Evolutionary conservation across 2,329 filamentous ascomycete genomes (phyloP).

Genomic region (Fusarium transvaalense): DNA sequence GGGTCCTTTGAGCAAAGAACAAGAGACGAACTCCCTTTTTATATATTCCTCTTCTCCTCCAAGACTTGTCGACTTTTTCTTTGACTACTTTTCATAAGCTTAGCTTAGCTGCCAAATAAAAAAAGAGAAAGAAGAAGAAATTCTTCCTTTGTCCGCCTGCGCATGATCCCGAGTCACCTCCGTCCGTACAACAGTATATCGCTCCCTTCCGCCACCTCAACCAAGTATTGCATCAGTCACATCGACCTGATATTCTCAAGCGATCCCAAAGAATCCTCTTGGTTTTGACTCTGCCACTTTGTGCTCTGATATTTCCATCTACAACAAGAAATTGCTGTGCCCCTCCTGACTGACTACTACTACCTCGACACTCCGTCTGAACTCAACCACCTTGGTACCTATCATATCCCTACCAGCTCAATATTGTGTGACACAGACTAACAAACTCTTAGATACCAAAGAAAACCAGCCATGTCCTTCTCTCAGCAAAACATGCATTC

Average conservation of each 20-base stretch:
- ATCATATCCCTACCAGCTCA: background rate
- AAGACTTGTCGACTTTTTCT: conserved; percentile 17
- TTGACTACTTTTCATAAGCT: conserved; percentile 38
- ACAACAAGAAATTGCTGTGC: conserved; percentile 2
- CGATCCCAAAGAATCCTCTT: conserved; percentile 10
- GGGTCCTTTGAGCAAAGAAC: conserved; percentile 37
- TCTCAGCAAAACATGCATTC: conserved; percentile 67
- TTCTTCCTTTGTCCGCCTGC: conserved; percentile 39
- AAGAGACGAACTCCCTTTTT: conserved; percentile 24
- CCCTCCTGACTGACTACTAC: background rate
- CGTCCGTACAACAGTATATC: conserved; percentile 27
- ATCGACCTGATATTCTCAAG: conserved; percentile 17
- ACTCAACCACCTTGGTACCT: conserved; percentile 30
- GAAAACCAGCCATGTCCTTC: conserved; percentile 54
- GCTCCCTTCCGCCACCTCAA: conserved; percentile 39
- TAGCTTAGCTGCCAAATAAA: conserved; percentile 48
- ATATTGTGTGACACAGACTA: conserved; percentile 18
- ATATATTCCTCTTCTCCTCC: conserved; percentile 21
- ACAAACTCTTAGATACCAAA: conserved; percentile 23
- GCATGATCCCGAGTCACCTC: conserved; percentile 37
- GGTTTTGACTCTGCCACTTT: conserved; percentile 2
- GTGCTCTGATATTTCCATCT: conserved; percentile 2
- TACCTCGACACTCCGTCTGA: conserved; percentile 3
- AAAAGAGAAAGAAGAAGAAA: conserved; percentile 36
- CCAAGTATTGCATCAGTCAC: conserved; percentile 19